A percentile compares a stretch with the other conserved stretches of the same genome.
These are phyloP conservation scores for Malania oleifera DNA, from an alignment of 164 flowering plant genomes.

Conservation along the genomic window DNA sequence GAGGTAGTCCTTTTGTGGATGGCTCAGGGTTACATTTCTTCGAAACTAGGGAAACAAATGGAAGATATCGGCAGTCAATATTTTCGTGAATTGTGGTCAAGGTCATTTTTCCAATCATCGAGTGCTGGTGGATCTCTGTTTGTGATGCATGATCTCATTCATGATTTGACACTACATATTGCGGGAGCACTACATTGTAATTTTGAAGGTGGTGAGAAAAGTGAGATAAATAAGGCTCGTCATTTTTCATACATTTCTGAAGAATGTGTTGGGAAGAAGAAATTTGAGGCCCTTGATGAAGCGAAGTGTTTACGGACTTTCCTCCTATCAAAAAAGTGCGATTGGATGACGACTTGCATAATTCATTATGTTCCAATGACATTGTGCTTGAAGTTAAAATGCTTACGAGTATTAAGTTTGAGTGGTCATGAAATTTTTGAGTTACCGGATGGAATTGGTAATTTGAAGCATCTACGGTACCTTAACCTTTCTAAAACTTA, in stretches of 20 bases:
- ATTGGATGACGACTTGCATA: no score
- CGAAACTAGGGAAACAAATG: no score
- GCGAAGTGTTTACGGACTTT: not conserved
- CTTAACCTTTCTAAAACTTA: not conserved
- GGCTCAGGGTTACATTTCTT: no score
- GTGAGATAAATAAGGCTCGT: no score
- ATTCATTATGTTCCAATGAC: not conserved
- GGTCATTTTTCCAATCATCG: not conserved
- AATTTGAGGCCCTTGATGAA: not conserved
- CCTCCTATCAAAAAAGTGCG: no score
- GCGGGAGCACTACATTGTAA: not conserved
- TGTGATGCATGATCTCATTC: no score
- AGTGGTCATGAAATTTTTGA: not conserved
- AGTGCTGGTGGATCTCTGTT: no score
- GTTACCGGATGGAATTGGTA: not conserved
- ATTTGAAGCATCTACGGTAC: not conserved
- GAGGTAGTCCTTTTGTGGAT: no score
- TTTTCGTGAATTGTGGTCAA: not conserved
- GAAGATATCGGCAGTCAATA: not conserved
- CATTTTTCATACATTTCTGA: not conserved
- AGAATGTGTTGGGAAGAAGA: not conserved
- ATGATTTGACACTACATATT: not conserved
- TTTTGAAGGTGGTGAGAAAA: not conserved
- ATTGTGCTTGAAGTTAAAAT: not conserved
- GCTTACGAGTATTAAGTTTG: not conserved